Conservation (phyloP, 768 basidiomycete genomes). For the Lentinula boryana region DNA sequence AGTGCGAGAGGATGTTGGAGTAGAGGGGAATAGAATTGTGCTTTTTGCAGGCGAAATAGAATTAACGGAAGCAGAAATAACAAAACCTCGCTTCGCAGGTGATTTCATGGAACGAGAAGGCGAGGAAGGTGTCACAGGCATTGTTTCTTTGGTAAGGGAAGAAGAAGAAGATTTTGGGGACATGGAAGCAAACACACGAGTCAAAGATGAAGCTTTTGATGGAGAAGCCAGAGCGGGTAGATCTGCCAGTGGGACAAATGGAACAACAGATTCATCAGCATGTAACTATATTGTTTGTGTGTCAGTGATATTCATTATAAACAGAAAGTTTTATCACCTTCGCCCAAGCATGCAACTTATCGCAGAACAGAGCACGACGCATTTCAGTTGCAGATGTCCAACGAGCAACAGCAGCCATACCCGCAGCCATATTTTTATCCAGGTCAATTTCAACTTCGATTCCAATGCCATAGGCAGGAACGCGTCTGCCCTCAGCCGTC, state of each 20-base stretch:
- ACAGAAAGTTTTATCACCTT: conserved; percentile 33
- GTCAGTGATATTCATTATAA: not conserved
- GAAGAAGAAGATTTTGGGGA: conserved; percentile 57
- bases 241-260: conserved; percentile 58
- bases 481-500: conserved; percentile 57
- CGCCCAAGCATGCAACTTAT: conserved; percentile 61
- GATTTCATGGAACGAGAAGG: conserved; percentile 33
- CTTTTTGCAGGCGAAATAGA: conserved; percentile 40
- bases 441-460: conserved; percentile 85
- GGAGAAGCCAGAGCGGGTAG: conserved; percentile 52
- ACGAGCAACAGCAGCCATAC: conserved; percentile 86
- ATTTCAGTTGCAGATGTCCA: conserved; percentile 72
- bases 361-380: conserved; percentile 50
- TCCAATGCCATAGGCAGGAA: conserved; percentile 79
- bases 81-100: conserved; percentile 36
- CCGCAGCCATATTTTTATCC: conserved; percentile 70
- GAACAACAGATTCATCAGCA: conserved; percentile 31
- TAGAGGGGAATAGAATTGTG: conserved; percentile 53
- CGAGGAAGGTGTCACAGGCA: conserved; percentile 34
- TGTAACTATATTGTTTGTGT: conserved; percentile 41
- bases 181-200: conserved; percentile 63
- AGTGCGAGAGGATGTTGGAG: conserved; percentile 47
- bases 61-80: conserved; percentile 32
- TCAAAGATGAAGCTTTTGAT: conserved; percentile 60
- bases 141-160: conserved; percentile 32